A percentile compares a stretch with the other conserved stretches of the same genome.
phyloP scores from a whole-genome alignment of 129 eudicot species.

The Deinandra increscens region DNA sequence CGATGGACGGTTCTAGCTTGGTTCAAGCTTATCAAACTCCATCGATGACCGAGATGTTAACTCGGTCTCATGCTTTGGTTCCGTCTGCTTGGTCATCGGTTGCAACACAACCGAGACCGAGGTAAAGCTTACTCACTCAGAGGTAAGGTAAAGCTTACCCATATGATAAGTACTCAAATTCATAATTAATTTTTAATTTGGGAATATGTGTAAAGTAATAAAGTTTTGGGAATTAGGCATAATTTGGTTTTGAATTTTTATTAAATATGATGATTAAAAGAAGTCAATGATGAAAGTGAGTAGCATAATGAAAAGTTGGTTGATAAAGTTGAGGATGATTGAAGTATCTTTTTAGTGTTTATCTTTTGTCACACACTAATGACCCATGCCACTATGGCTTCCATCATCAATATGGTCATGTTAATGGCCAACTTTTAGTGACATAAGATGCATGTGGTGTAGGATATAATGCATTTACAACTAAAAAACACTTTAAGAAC shows the following conservation, averaged over 20 bases:
- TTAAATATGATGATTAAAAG: not conserved
- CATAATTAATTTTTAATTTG: not conserved
- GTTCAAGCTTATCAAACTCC: slow-evolving; percentile 75
- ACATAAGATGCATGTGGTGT: too few relatives aligned
- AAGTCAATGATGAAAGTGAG: slow-evolving; percentile 20
- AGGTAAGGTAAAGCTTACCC: not conserved
- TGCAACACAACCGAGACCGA: slow-evolving; percentile 41
- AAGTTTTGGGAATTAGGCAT: slow-evolving; percentile 13
- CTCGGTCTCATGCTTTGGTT: slow-evolving; percentile 61
- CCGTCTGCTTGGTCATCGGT: slow-evolving; percentile 33
- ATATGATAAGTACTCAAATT: not conserved
- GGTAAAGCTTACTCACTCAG: not conserved
- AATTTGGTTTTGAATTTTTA: not conserved
- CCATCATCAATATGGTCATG: slow-evolving; percentile 24
- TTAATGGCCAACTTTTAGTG: slow-evolving; percentile 20
- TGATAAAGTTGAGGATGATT: slow-evolving; percentile 14
- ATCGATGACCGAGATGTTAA: slow-evolving; percentile 70
- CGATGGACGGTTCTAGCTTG: slow-evolving; percentile 58
- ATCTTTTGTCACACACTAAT: slow-evolving; percentile 20
- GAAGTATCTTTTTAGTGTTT: slow-evolving; percentile 17
- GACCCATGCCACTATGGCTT: slow-evolving; percentile 24
- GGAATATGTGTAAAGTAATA: slow-evolving; percentile 21
- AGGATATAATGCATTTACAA: too few relatives aligned
- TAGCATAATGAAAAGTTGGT: slow-evolving; percentile 29
- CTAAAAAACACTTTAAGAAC: too few relatives aligned